phyloP scores from a whole-genome alignment of 345 rosid species.

The Gynandropsis gynandra region DNA sequence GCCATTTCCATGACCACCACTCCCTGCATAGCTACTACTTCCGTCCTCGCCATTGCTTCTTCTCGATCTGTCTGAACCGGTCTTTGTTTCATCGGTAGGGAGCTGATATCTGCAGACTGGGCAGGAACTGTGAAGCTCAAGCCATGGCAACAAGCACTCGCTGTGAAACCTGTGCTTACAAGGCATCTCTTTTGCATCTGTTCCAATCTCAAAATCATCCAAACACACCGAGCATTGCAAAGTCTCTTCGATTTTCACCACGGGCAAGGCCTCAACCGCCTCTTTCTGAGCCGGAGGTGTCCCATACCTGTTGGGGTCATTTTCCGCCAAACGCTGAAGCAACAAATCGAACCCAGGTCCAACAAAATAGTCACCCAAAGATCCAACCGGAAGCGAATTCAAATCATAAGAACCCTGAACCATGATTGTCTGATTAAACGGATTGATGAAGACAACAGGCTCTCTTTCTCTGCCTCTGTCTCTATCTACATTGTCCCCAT shows the following conservation, averaged over 20 bases:
- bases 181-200: slow-evolving; percentile 73
- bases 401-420: slow-evolving; percentile 47
- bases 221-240: slow-evolving; percentile 76
- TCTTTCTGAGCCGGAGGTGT: slow-evolving; percentile 79
- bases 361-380: slow-evolving; percentile 68
- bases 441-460: slow-evolving; percentile 41
- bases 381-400: slow-evolving; percentile 29
- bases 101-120: slow-evolving; percentile 79
- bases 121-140: slow-evolving; percentile 89
- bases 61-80: slow-evolving; percentile 34
- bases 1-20: slow-evolving; percentile 17
- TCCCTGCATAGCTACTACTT: slow-evolving; percentile 19
- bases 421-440: slow-evolving; percentile 39
- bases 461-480: slow-evolving; percentile 32
- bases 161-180: slow-evolving; percentile 82
- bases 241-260: slow-evolving; percentile 40
- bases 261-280: slow-evolving; percentile 53
- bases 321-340: slow-evolving; percentile 77
- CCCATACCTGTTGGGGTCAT: slow-evolving; percentile 65
- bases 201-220: slow-evolving; percentile 67
- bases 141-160: slow-evolving; percentile 75
- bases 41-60: slow-evolving; percentile 25
- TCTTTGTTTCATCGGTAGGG: slow-evolving; percentile 49
- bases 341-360: slow-evolving; percentile 76
- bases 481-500: slow-evolving; percentile 22